Evolutionary conservation across 108 stramenopile genomes (phyloP).

Genomic region (Nannochloropsis gaditana): DNA sequence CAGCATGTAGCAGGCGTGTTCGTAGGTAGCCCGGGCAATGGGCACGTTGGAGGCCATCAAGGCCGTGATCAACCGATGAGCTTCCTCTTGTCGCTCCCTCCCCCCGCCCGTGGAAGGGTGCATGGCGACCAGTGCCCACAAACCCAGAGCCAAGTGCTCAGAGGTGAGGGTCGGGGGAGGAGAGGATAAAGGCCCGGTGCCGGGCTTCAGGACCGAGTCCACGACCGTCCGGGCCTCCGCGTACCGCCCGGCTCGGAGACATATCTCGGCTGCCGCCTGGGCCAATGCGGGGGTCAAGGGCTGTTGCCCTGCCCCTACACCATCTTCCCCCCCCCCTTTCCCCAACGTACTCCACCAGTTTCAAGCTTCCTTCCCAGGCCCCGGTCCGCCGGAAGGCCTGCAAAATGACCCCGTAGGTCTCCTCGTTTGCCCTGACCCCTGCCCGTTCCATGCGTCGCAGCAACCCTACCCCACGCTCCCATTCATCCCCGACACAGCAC

Average conservation of each 20-base stretch:
- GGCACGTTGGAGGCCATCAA: neutral
- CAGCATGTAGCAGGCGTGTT: neutral
- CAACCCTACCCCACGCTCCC: neutral
- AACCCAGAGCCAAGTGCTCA: neutral
- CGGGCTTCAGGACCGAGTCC: neutral
- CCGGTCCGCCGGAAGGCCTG: neutral
- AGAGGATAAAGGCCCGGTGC: neutral
- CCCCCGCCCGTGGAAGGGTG: neutral
- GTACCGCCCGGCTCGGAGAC: neutral
- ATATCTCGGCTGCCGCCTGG: neutral
- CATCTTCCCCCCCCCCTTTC: neutral
- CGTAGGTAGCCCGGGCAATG: neutral
- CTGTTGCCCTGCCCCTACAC: neutral
- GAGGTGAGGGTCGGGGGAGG: neutral
- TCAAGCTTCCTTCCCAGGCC: neutral
- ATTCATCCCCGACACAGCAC: neutral
- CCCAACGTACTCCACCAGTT: neutral
- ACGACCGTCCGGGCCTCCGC: neutral
- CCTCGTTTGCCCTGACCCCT: neutral
- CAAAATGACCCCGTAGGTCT: neutral
- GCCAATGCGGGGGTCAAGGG: neutral
- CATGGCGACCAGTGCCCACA: neutral
- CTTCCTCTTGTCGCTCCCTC: neutral
- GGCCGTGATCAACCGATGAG: neutral
- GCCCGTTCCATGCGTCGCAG: neutral